Evolutionary conservation across 108 stramenopile species (phyloP), one percentile per base, ranked within the genome.

Genomic region (Aurantiochytrium sp.): DNA sequence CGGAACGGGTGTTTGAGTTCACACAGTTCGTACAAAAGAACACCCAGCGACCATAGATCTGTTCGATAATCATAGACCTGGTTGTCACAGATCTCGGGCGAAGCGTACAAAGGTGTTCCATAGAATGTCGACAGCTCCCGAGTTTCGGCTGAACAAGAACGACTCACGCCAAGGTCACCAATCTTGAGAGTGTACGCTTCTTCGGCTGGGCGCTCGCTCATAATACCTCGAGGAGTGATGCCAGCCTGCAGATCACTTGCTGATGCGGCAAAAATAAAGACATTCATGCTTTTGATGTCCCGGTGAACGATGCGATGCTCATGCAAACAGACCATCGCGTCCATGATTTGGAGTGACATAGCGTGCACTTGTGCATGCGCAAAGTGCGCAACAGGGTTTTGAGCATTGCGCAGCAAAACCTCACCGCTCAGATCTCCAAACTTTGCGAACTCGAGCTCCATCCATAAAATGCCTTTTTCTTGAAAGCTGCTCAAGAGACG

Each of bases 401-500:
- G 23, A 12, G 45, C 49, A 12, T 35, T 83, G 5, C 89, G 35
- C 28, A 21, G 28, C 28, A 23, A 8, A 5, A 92, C 53, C 8
- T 88, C 53, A 10, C 45, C 18, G 6, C n/a, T 5, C 43, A 92
- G 58, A 59, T 92, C 91, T 10, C 91, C 91, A 28, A 58, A 42
- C 5, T 25, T 55, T 4, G 89, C 89, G 73, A 45, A 90, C 29
- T 90, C 91, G 16, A 92, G 64, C 60, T 90, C 91, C 60, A 92
- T 93, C 89, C 92, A 91, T 42, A 94, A 64, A 44, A 90, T 73
- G 14, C 64, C 76, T 12, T 89, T 55, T 5, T 90, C 89, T 10
- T 8, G 49, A 64, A 94, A 94, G 71, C 91, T 91, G 58, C 93
- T 93, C 29, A 90, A 91, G 87, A 93, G 94, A 25, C 60, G 72